phyloP scores from a whole-genome alignment of 2,329 filamentous ascomycete species.

The Penicillium sp. region DNA sequence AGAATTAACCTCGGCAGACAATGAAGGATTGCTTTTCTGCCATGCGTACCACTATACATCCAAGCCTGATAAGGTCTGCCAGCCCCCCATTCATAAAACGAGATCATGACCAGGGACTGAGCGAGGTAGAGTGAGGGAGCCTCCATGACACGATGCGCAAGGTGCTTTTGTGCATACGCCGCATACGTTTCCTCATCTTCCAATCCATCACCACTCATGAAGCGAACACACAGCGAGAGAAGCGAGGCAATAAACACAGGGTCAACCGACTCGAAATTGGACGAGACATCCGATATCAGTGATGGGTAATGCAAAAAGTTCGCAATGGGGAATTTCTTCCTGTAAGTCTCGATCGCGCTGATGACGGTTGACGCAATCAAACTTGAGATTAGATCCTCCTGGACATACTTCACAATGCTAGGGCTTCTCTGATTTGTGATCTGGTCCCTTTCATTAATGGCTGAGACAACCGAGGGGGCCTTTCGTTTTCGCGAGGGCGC shows the following conservation, averaged over 20 bases:
- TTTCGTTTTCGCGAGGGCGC: slow-evolving; percentile 20
- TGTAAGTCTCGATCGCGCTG: slow-evolving; percentile 37
- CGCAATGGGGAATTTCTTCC: slow-evolving; percentile 40
- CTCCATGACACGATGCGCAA: slow-evolving; percentile 36
- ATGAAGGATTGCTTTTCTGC: no score
- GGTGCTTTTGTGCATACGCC: slow-evolving; percentile 33
- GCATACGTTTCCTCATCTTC: slow-evolving; percentile 34
- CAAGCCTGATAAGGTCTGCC: slow-evolving; percentile 40
- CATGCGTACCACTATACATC: slow-evolving; percentile 40
- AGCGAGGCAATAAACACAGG: slow-evolving; percentile 38
- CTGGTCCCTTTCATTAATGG: not conserved
- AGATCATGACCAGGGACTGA: slow-evolving; percentile 40
- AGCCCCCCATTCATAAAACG: slow-evolving; percentile 40
- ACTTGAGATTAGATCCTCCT: slow-evolving; percentile 22
- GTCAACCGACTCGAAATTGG: slow-evolving; percentile 32
- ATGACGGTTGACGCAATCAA: slow-evolving; percentile 33
- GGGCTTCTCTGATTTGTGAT: slow-evolving; percentile 5
- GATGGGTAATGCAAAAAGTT: slow-evolving; percentile 43
- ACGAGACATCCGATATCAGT: slow-evolving; percentile 36
- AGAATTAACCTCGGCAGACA: not conserved
- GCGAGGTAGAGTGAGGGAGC: slow-evolving; percentile 37
- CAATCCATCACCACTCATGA: slow-evolving; percentile 29
- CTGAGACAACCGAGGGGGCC: slow-evolving; percentile 6
- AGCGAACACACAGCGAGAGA: slow-evolving; percentile 37
- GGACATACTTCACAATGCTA: slow-evolving; percentile 3